Conservation (phyloP, 1,284 basidiomycete genomes). For the Moesziomyces sp. region DNA sequence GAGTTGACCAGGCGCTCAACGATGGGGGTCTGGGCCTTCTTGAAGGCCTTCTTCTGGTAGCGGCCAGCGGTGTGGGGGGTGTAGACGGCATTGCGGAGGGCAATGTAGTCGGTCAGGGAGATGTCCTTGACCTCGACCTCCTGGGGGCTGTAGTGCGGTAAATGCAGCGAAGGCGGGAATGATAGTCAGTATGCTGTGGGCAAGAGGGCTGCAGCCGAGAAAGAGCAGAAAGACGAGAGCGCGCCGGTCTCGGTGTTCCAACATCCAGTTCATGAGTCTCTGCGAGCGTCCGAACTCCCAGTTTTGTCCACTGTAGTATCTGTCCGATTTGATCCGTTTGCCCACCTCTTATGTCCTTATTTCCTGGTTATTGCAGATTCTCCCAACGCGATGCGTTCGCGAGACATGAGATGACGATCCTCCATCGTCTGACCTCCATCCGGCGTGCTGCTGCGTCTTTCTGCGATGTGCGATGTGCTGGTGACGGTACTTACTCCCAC, state of each 20-base stretch:
- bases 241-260: too few species aligned
- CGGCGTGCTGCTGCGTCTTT: slow-evolving; percentile 15
- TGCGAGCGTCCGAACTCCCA: too few species aligned
- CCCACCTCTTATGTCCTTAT: too few species aligned
- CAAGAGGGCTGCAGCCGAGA: not conserved
- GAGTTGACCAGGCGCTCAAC: slow-evolving; percentile 99
- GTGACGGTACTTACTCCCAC: slow-evolving; percentile 59
- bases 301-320: too few species aligned
- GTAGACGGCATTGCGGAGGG: slow-evolving; percentile 98
- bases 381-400: not conserved
- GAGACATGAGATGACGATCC: too few species aligned
- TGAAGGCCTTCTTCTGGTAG: slow-evolving; percentile 99
- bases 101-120: slow-evolving; percentile 85
- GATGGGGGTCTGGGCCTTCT: slow-evolving; percentile 99
- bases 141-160: slow-evolving; percentile 51
- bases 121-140: slow-evolving; percentile 99
- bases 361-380: not conserved
- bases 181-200: slow-evolving; percentile 21
- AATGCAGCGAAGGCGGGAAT: slow-evolving; percentile 1
- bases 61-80: slow-evolving; percentile 96
- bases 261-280: too few species aligned
- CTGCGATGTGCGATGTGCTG: not conserved
- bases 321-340: too few species aligned
- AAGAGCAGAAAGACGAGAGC: not conserved
- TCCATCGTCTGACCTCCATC: not conserved